These are phyloP conservation scores for Geotrichum cucujoidarum DNA, from an alignment of 1,139 yeast genomes.

Conservation along the genomic window DNA sequence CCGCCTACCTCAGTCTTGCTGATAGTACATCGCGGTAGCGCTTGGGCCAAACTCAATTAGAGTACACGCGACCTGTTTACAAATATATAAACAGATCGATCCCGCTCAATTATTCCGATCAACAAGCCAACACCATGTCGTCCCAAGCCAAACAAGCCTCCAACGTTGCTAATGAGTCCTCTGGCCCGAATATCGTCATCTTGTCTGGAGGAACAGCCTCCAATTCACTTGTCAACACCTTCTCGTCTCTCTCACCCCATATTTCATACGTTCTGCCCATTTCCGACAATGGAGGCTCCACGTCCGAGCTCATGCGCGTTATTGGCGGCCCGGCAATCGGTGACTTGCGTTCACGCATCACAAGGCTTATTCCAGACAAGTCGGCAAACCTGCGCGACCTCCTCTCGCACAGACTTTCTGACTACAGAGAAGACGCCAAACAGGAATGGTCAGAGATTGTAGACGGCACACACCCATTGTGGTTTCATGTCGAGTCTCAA, in stretches of 20 bases:
- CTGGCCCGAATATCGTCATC: slow-evolving; percentile 29
- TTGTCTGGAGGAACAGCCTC: slow-evolving; percentile 78
- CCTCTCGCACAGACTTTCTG: slow-evolving; percentile 58
- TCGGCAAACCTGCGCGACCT: slow-evolving; percentile 40
- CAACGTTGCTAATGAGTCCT: too few species aligned
- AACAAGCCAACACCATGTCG: background rate
- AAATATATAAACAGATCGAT: background rate
- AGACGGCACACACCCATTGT: slow-evolving; percentile 69
- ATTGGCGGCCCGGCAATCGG: slow-evolving; percentile 96
- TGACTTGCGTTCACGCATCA: slow-evolving; percentile 77
- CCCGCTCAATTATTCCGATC: background rate
- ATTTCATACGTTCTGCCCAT: slow-evolving; percentile 73
- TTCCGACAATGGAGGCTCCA: slow-evolving; percentile 92
- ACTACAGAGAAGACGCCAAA: slow-evolving; percentile 51
- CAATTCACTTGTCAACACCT: slow-evolving; percentile 53
- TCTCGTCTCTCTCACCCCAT: slow-evolving; percentile 40
- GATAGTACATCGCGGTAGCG: too few species aligned
- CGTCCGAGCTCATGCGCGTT: slow-evolving; percentile 83
- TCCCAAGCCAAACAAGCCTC: background rate
- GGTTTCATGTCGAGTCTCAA: slow-evolving; percentile 59
- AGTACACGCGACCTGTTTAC: too few species aligned
- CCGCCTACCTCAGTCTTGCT: too few species aligned
- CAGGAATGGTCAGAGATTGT: slow-evolving; percentile 72
- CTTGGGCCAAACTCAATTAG: too few species aligned
- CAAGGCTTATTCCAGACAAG: slow-evolving; percentile 56